These are phyloP conservation scores for Tetraselmis striata DNA, from an alignment of 139 green algal species.

Conservation along the genomic window DNA sequence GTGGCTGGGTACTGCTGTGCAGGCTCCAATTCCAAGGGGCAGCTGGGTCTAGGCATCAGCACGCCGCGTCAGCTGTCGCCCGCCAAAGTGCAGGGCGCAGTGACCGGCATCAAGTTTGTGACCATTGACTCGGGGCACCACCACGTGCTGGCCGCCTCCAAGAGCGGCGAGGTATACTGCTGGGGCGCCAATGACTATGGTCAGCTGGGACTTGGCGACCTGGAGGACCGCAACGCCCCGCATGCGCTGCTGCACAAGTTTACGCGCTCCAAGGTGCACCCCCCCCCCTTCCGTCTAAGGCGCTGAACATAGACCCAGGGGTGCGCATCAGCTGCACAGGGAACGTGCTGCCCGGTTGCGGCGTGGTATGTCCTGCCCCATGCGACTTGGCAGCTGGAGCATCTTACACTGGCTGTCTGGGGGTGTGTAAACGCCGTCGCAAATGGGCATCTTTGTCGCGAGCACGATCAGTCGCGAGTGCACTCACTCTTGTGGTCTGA, in stretches of 20 bases:
- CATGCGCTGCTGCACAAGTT: slow-evolving; percentile 23
- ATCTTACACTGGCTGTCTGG: too few relatives aligned
- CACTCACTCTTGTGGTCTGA: too few relatives aligned
- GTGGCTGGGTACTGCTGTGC: too few relatives aligned
- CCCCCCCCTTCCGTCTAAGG: not conserved
- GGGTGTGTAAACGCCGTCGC: too few relatives aligned
- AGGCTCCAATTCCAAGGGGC: slow-evolving; percentile 9
- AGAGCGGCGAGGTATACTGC: slow-evolving; percentile 25
- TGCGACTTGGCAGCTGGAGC: too few relatives aligned
- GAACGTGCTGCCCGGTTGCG: not conserved
- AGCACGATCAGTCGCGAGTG: too few relatives aligned
- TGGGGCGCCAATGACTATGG: slow-evolving; percentile 24
- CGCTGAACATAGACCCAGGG: not conserved
- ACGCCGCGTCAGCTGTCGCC: not conserved
- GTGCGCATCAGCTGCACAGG: not conserved
- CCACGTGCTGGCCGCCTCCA: slow-evolving; percentile 17
- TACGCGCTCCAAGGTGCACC: slow-evolving; percentile 4
- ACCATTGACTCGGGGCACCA: slow-evolving; percentile 4
- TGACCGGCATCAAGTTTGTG: slow-evolving; percentile 21
- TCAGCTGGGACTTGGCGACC: slow-evolving; percentile 26
- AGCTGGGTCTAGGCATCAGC: slow-evolving; percentile 13
- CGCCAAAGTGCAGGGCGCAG: slow-evolving; percentile 1
- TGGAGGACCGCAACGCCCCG: slow-evolving; percentile 9
- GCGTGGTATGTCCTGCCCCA: too few relatives aligned
- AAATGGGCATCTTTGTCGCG: too few relatives aligned